These are phyloP conservation scores for Atkinsonella hypoxylon DNA, from an alignment of 2,329 filamentous ascomycete species.

Conservation along the genomic window DNA sequence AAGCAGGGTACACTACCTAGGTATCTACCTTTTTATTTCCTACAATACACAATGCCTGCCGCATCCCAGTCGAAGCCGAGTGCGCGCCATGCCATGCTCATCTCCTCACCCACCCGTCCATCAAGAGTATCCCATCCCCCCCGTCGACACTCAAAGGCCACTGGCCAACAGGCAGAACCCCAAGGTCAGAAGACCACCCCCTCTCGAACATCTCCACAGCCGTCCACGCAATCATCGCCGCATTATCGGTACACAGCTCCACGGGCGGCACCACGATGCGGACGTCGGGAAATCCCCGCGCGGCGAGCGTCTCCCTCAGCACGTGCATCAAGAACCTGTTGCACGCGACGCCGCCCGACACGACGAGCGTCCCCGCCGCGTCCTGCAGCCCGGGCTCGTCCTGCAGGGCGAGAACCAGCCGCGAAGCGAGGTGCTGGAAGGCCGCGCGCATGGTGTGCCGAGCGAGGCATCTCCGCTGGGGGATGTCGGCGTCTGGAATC, in stretches of 20 bases:
- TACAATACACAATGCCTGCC: too few relatives aligned
- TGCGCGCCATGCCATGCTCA: too few relatives aligned
- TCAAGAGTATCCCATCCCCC: slow-evolving; percentile 49
- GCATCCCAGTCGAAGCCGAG: too few relatives aligned
- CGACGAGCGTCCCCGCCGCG: slow-evolving; percentile 49
- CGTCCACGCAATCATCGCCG: slow-evolving; percentile 94
- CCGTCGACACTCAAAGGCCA: slow-evolving; percentile 60
- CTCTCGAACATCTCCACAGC: slow-evolving; percentile 83
- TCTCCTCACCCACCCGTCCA: slow-evolving; percentile 31
- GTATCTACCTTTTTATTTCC: too few relatives aligned
- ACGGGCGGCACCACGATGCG: slow-evolving; percentile 62
- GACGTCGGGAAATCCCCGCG: slow-evolving; percentile 51
- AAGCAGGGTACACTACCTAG: too few relatives aligned
- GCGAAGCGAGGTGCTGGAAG: slow-evolving; percentile 76
- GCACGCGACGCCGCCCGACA: slow-evolving; percentile 83
- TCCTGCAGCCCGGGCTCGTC: slow-evolving; percentile 16
- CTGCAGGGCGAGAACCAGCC: slow-evolving; percentile 56
- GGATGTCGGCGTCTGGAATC: slow-evolving; percentile 30
- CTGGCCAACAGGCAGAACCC: slow-evolving; percentile 47
- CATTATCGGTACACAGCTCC: slow-evolving; percentile 82
- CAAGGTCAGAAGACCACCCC: slow-evolving; percentile 55
- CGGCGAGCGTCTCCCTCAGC: slow-evolving; percentile 42
- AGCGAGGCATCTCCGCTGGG: slow-evolving; percentile 59
- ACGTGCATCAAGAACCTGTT: slow-evolving; percentile 70
- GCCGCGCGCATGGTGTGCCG: slow-evolving; percentile 63